Evolutionary conservation across 148 eudicot species (phyloP), one percentile per base, ranked within the genome.

Genomic region (Rhododendron kiyosumense): DNA sequence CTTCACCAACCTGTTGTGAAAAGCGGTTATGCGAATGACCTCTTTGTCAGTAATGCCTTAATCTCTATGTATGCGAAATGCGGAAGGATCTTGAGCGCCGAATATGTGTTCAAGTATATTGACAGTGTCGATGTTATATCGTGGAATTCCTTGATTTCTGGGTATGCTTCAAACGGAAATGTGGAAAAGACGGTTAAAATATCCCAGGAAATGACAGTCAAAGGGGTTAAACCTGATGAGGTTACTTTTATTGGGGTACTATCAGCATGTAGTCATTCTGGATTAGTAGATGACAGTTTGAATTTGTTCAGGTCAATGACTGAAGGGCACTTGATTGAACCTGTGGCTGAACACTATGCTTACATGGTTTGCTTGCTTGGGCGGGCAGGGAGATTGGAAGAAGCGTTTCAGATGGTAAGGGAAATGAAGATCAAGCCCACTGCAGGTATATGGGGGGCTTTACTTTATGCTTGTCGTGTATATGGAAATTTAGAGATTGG

Each of bases 301-400:
- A 83, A 89, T 30, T 92, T 92, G 86, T 94, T 91, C 81, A 74
- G 90, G 52, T 83, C 90, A 76, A 96, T 96, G 99, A 87, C 81
- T 73, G 86, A 84, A 6, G 87, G 89, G 78, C 94, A 91, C 79
- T 89, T 88, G 20, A 89, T 96, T 78, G 86, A 89, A 67, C 89
- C 95, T 54, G 90, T 92, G 41, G 84, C 93, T 54, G 97, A 95
- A 85, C 99, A 96, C 86, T 91, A 89, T 83, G 90, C 95, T 36
- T 96, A 96, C 89, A 89, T 96, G 94, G 92, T 95, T 79, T 92
- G 90, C 86, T 93, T 94, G 48, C 89, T 96, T 52, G 95, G 94
- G 32, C 94, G 94, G 88, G 90, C 95, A 65, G 96, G 98, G 88
- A 92, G 94, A 88, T 90, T 92, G 45, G 89, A 89, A 85, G 96